These are phyloP conservation scores for Chalara sp. DNA, from an alignment of 2,329 filamentous ascomycete genomes.

Conservation along the genomic window DNA sequence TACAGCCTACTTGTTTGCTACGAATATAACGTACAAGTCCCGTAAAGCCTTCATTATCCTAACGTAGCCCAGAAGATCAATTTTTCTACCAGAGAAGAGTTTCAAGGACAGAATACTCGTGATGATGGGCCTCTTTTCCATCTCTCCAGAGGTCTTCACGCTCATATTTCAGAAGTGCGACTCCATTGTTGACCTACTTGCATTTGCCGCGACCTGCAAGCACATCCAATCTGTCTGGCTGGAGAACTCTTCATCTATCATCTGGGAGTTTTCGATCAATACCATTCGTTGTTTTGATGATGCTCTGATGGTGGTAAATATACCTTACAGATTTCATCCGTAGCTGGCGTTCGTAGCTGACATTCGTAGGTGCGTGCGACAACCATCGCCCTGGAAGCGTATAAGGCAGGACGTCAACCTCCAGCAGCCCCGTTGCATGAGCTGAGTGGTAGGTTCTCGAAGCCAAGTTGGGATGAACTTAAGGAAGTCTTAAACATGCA, in stretches of 20 bases:
- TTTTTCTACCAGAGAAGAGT: no score
- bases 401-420: conserved; percentile 9
- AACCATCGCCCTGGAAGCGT: conserved; percentile 10
- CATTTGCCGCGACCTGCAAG: conserved; percentile 11
- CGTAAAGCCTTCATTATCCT: no score
- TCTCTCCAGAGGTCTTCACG: conserved; percentile 9
- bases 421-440: conserved; percentile 6
- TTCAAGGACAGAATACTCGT: no score
- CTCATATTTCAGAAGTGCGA: conserved; percentile 12
- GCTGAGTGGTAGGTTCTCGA: conserved; percentile 7
- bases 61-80: no score
- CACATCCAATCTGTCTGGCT: conserved; percentile 9
- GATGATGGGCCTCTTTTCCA: neutral
- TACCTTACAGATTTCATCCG: neutral
- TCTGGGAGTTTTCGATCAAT: conserved; percentile 8
- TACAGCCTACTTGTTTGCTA: no score
- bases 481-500: conserved; percentile 14
- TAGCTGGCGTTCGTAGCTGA: neutral
- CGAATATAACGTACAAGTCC: no score
- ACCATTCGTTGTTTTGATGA: conserved; percentile 12
- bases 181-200: conserved; percentile 8
- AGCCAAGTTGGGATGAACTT: conserved; percentile 10
- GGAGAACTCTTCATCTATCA: conserved; percentile 4
- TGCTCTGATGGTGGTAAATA: conserved; percentile 14
- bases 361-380: conserved; percentile 11